Evolutionary conservation across 140 eudicot species (phyloP).

Genomic region (Bidens hawaiensis): DNA sequence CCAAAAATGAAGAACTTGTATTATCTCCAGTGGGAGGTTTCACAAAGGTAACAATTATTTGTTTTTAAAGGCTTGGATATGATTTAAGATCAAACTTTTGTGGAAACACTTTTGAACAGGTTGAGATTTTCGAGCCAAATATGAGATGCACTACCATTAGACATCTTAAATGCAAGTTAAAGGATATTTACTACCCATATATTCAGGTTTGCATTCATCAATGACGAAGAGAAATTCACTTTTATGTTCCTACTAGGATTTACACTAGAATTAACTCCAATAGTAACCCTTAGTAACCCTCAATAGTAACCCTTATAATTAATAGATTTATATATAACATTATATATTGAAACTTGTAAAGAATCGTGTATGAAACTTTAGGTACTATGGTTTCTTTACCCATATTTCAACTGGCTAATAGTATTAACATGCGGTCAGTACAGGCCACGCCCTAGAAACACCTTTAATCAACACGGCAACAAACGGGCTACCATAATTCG

Average conservation of each 20-base stretch:
- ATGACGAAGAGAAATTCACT: not conserved
- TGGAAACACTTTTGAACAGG: constrained; percentile 32
- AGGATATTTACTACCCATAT: constrained; percentile 80
- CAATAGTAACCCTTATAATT: too few relatives aligned
- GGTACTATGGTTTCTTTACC: too few relatives aligned
- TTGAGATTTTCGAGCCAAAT: constrained; percentile 62
- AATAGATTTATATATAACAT: too few relatives aligned
- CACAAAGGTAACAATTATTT: constrained; percentile 45
- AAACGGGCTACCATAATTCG: too few relatives aligned
- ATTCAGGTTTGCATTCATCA: constrained; percentile 55
- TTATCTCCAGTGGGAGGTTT: constrained; percentile 54
- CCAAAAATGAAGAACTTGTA: constrained; percentile 38
- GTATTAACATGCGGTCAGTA: too few relatives aligned
- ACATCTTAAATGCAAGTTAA: constrained; percentile 54
- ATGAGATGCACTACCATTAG: constrained; percentile 25
- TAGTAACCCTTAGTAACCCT: too few relatives aligned
- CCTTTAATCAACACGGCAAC: too few relatives aligned
- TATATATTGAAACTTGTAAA: too few relatives aligned
- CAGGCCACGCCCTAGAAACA: too few relatives aligned
- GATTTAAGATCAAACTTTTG: not conserved
- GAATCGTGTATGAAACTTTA: too few relatives aligned
- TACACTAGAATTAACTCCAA: not conserved
- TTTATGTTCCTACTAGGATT: not conserved
- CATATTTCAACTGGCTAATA: too few relatives aligned
- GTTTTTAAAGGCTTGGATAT: not conserved